Conservation (phyloP, 331 rosid species). For the Acacia pycnantha region DNA sequence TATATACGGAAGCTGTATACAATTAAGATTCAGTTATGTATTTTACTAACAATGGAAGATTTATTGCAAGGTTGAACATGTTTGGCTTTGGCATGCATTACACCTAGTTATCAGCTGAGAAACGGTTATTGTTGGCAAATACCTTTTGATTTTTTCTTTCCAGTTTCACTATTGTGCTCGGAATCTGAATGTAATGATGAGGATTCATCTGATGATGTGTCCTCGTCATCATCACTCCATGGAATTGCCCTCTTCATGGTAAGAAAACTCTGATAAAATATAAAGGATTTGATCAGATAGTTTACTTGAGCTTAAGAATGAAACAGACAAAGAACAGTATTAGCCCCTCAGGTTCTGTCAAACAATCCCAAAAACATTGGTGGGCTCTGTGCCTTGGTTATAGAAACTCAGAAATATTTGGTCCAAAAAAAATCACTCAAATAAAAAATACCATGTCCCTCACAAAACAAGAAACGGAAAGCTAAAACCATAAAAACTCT, state of each 20-base stretch:
- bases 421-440: neutral
- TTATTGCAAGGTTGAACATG: neutral
- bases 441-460: neutral
- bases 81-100: slow-evolving; percentile 26
- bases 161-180: slow-evolving; percentile 41
- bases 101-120: slow-evolving; percentile 26
- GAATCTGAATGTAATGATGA: slow-evolving; percentile 51
- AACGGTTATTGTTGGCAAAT: slow-evolving; percentile 19
- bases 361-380: neutral
- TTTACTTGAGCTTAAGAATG: neutral
- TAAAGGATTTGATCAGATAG: slow-evolving; percentile 6
- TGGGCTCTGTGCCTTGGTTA: neutral
- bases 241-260: slow-evolving; percentile 81
- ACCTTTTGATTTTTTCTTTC: slow-evolving; percentile 43
- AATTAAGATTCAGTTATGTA: neutral
- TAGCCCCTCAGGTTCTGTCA: neutral
- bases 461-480: neutral
- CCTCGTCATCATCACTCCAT: slow-evolving; percentile 72
- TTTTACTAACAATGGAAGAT: neutral
- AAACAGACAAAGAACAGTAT: slow-evolving; percentile 2
- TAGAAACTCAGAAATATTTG: neutral
- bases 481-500: neutral
- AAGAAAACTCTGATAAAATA: slow-evolving; percentile 11
- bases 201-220: slow-evolving; percentile 53
- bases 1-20: neutral